Evolutionary conservation across 2,329 filamentous ascomycete species (phyloP), one percentile per base, ranked within the genome.

Genomic region (Aspergillus aculeatinus): DNA sequence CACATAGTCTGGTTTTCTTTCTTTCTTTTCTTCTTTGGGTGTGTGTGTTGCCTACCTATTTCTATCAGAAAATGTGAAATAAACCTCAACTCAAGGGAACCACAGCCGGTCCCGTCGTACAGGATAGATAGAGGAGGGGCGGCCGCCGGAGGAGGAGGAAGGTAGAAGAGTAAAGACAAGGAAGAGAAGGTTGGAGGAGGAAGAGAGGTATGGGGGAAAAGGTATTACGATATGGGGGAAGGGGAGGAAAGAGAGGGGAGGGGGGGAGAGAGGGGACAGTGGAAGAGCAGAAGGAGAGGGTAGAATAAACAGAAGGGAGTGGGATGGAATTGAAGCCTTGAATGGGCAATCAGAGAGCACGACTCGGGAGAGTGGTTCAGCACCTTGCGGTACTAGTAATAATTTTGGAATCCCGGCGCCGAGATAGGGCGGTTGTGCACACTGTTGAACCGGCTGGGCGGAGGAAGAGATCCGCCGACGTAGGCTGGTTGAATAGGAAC

Each of bases 401-500:
- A 52, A 51, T 59, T 59, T 49, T 21, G 21, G 51, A 59, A 54
- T 57, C 56, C 58, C 55, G 29, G 52, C 57, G 52, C 55, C 44
- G 58, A 59, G 48, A 54, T 47, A 57, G 58, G 58, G 33, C 33
- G 53, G 53, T 42, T 57, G 25, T 49, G 29, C 49, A 10, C 39
- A 47, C 49, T 68, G 71, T 73, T 73, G 71, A 72, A 72, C 67
- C 62, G 65, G 63, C 61, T 48, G 58, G 61, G 58, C 59, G 60
- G 60, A 66, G 59, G 51, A 53, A 51, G 62, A 58, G 60, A 61
- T 55, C 64, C 60, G 60, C 55, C 55, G 57, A 47, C 61, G 63
- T 63, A 62, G 65, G 64, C 67, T 72, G 67, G 71, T 74, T 74
- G 72, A 73, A 71, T 61, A 60, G 60, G 64, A 68, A 62, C 47